Percentiles rank a stretch among this genome's conserved stretches.
phyloP scores from a whole-genome alignment of 768 basidiomycete species.

The Tephrocybe sp. region DNA sequence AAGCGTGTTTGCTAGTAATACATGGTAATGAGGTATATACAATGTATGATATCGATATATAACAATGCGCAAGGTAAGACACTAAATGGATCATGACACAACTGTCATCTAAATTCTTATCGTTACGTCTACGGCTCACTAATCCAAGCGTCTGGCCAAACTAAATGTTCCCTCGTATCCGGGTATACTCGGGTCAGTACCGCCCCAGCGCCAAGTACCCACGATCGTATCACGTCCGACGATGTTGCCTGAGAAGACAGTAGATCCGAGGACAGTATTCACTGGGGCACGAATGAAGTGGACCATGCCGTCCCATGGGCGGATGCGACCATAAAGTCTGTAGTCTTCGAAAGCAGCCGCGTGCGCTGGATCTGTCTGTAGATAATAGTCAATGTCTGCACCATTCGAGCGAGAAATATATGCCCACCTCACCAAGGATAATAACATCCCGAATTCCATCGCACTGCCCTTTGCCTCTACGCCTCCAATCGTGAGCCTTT shows the following conservation, averaged over 20 bases:
- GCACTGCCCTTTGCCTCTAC: slow-evolving; percentile 5
- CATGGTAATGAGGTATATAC: too few relatives aligned
- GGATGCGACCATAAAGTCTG: slow-evolving; percentile 6
- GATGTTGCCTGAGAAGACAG: slow-evolving; percentile 69
- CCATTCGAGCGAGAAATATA: background rate
- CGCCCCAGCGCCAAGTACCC: slow-evolving; percentile 65
- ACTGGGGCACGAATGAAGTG: background rate
- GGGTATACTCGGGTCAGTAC: slow-evolving; percentile 41
- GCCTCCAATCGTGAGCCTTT: background rate
- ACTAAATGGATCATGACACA: too few relatives aligned
- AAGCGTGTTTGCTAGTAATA: too few relatives aligned
- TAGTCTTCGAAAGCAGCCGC: slow-evolving; percentile 5
- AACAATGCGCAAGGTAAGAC: too few relatives aligned
- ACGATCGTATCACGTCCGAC: slow-evolving; percentile 63
- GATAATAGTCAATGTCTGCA: background rate
- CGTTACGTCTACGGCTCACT: background rate
- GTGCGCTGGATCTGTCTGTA: slow-evolving; percentile 8
- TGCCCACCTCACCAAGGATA: slow-evolving; percentile 6
- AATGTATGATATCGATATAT: too few relatives aligned
- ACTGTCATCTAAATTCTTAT: too few relatives aligned
- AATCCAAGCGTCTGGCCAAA: slow-evolving; percentile 45
- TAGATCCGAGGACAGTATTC: slow-evolving; percentile 21
- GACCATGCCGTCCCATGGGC: slow-evolving; percentile 10
- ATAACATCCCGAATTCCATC: slow-evolving; percentile 7
- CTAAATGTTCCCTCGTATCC: slow-evolving; percentile 64